Conservation (phyloP, 805 yeast genomes). For the Saccharomycopsis amapae region DNA sequence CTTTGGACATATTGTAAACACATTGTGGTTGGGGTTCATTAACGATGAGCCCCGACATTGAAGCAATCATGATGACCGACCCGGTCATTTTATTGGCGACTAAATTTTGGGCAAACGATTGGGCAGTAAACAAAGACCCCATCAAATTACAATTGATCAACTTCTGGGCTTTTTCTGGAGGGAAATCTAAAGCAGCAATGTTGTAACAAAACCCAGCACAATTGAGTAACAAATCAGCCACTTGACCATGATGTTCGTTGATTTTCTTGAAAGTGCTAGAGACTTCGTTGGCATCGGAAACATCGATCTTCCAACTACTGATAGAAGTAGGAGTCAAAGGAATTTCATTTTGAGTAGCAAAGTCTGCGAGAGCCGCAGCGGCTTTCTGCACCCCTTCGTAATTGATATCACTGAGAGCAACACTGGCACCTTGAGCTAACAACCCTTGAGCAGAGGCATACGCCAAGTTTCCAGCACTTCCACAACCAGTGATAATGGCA, state of each 20-base stretch:
- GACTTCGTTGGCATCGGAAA: constrained; percentile 51
- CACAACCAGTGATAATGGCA: constrained; percentile 60
- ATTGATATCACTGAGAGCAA: constrained; percentile 66
- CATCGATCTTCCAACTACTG: constrained; percentile 64
- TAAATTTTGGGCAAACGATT: constrained; percentile 62
- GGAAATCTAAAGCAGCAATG: constrained; percentile 70
- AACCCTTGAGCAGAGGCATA: constrained; percentile 49
- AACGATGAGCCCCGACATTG: constrained; percentile 68
- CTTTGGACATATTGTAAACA: constrained; percentile 68
- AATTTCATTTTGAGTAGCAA: constrained; percentile 35
- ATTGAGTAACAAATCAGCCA: constrained; percentile 62
- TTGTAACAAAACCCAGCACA: constrained; percentile 85
- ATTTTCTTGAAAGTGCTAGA: constrained; percentile 47
- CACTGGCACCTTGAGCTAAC: constrained; percentile 60
- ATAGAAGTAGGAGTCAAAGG: constrained; percentile 29
- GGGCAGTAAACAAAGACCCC: constrained; percentile 72
- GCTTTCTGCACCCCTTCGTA: constrained; percentile 49
- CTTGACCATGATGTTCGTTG: constrained; percentile 49
- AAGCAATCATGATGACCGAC: constrained; percentile 58
- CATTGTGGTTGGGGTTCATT: constrained; percentile 69
- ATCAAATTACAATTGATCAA: constrained; percentile 64
- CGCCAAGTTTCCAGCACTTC: constrained; percentile 72
- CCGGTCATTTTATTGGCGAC: constrained; percentile 45
- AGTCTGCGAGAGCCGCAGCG: constrained; percentile 39
- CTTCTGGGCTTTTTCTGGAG: constrained; percentile 60